Evolutionary conservation across 176 grass and related monocot genomes (phyloP), one percentile per base, ranked within the genome.

Genomic region (Thinopyrum elongatum): DNA sequence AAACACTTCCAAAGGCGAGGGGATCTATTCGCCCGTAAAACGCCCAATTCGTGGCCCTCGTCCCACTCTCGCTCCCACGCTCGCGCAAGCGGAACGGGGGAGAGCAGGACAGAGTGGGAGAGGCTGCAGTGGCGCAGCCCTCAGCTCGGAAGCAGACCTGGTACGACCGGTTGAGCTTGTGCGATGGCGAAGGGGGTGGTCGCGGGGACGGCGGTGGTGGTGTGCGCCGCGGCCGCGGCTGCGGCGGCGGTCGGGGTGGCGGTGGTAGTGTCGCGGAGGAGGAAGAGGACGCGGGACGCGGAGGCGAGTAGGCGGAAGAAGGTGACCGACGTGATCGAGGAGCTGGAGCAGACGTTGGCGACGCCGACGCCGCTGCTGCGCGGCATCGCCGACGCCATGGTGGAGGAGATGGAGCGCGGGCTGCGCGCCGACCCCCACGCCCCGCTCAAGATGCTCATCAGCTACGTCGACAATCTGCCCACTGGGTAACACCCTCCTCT

Each of bases 401-500:
- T 90, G 62, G 86, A 80, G 86, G 95, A 97, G 92, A 97, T 97
- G 95, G 80, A 91, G 68, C 89, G 85, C 60, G 95, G 95, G 3
- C 92, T 97, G 14, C 80, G 88, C 81, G 90, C 86, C 57, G 95
- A 94, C 28, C 78, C 61, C 10, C 87, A 90, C 14, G 88, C 81
- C 4, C 83, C 83, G 81, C 69, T 97, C 66, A 97, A 97, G 95
- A 97, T 97, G 95, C 79, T 97, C 80, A 88, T 97, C 19, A 94
- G 95, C 90, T 94, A 91, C 78, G 95, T 97, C 14, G 92, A 97
- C 87, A 97, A 97, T 75, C 88, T 97, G 29, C 95, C 95, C 63
- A 97, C 92, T 10, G 95, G 95, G 95, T 97, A 97, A 78, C 73
- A 22, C 30, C 68, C 5, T 44, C 26, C 34, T 65, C 71, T 82